Percentiles rank a stretch among this genome's conserved stretches.
Conservation (phyloP, 1,139 yeast genomes). For the Candida neerlandica region DNA sequence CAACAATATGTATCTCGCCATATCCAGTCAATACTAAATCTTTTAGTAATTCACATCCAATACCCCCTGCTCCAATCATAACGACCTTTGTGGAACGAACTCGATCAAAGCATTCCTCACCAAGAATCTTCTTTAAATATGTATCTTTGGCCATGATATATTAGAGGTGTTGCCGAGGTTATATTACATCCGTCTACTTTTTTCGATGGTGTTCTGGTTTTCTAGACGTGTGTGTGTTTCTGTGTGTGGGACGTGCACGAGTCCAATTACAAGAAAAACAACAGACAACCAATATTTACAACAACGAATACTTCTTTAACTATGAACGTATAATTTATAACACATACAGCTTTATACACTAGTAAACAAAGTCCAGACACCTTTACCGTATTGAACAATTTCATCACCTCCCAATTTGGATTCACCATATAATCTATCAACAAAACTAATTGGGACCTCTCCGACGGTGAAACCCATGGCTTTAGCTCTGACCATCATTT, state of each 20-base stretch:
- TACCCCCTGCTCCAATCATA: constrained; percentile 99
- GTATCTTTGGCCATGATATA: constrained; percentile 44
- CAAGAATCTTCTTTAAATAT: constrained; percentile 47
- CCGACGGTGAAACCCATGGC: constrained; percentile 71
- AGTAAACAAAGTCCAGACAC: constrained; percentile 70
- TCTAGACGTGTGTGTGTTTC: too few species aligned
- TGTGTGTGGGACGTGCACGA: too few species aligned
- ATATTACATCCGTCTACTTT: not conserved
- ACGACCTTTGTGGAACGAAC: constrained; percentile 60
- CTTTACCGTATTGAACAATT: constrained; percentile 75
- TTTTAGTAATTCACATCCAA: constrained; percentile 93
- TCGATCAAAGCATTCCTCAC: constrained; percentile 33
- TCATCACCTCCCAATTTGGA: constrained; percentile 83
- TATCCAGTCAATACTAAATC: constrained; percentile 81
- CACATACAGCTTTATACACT: constrained; percentile 43
- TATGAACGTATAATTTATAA: not conserved
- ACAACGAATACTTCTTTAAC: too few species aligned
- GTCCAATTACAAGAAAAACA: too few species aligned
- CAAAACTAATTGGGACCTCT: constrained; percentile 80
- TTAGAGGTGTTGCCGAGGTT: not conserved
- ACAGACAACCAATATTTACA: too few species aligned
- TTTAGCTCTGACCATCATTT: constrained; percentile 85
- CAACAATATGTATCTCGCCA: constrained; percentile 90
- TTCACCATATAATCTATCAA: constrained; percentile 81
- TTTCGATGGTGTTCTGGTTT: not conserved